Percentiles rank a stretch among this genome's conserved stretches.
Conservation (phyloP, 306 rosid genomes). For the Quercus mongolica region DNA sequence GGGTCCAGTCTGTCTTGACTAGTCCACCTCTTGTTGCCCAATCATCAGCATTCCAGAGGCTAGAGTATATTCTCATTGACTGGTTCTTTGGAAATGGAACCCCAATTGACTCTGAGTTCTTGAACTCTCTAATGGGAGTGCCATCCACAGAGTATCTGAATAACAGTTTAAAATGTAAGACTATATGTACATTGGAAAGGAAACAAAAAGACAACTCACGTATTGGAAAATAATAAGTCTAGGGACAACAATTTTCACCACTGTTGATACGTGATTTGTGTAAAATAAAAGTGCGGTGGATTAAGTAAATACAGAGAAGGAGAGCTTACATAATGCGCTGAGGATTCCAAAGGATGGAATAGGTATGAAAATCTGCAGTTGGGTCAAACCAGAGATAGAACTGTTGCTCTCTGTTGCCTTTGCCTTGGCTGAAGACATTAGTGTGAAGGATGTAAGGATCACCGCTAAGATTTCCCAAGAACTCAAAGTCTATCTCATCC, state of each 20-base stretch:
- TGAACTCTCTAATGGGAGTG: slow-evolving; percentile 69
- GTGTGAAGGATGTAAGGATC: slow-evolving; percentile 75
- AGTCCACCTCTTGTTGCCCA: slow-evolving; percentile 83
- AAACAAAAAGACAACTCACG: too few relatives aligned
- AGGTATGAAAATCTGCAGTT: slow-evolving; percentile 68
- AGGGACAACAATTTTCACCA: too few relatives aligned
- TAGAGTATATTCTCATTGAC: slow-evolving; percentile 58
- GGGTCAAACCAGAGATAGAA: slow-evolving; percentile 82
- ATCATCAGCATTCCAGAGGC: slow-evolving; percentile 79
- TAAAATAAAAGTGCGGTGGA: too few relatives aligned
- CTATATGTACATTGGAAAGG: too few relatives aligned
- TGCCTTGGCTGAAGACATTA: slow-evolving; percentile 66
- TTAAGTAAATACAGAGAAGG: too few relatives aligned
- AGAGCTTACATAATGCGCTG: slow-evolving; percentile 42
- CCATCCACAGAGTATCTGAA: slow-evolving; percentile 67
- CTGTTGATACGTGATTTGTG: too few relatives aligned
- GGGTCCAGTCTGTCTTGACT: slow-evolving; percentile 65
- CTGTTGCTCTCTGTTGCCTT: slow-evolving; percentile 75
- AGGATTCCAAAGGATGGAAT: slow-evolving; percentile 68
- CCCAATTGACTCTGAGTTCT: slow-evolving; percentile 55
- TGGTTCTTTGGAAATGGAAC: slow-evolving; percentile 55
- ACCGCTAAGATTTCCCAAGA: slow-evolving; percentile 67
- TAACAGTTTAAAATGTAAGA: neutral
- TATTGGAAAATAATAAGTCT: too few relatives aligned
- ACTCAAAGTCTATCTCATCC: slow-evolving; percentile 70